Evolutionary conservation across 257 asterid species (phyloP).

Genomic region (Solanum clarkiae): DNA sequence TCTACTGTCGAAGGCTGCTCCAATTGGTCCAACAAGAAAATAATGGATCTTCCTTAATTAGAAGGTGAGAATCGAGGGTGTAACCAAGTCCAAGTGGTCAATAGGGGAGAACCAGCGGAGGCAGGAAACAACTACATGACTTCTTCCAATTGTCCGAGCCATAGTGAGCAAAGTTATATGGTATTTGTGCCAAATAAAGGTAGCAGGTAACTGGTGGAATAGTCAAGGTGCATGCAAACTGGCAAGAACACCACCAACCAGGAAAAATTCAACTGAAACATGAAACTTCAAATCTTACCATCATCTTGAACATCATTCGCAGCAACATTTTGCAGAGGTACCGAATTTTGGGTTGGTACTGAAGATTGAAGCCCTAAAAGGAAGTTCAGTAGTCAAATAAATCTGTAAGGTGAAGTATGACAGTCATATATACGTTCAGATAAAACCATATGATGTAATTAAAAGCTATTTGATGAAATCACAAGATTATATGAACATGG

Average conservation of each 20-base stretch:
- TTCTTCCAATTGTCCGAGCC: background rate
- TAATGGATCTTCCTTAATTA: background rate
- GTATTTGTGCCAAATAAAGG: background rate
- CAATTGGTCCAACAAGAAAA: background rate
- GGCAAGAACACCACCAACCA: background rate
- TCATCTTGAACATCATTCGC: slow-evolving; percentile 15
- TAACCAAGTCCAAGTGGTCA: background rate
- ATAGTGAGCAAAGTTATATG: background rate
- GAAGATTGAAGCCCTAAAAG: slow-evolving; percentile 20
- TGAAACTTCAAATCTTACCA: slow-evolving; percentile 8
- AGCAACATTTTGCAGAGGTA: slow-evolving; percentile 3
- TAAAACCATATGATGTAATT: background rate
- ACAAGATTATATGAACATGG: background rate
- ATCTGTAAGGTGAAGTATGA: background rate
- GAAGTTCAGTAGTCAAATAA: slow-evolving; percentile 3
- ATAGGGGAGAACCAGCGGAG: background rate
- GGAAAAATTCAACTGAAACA: background rate
- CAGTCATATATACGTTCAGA: background rate
- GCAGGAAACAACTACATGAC: background rate
- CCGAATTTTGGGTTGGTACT: slow-evolving; percentile 13
- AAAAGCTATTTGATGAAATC: background rate
- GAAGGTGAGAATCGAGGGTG: background rate
- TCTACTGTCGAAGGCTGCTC: background rate
- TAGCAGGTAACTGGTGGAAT: background rate
- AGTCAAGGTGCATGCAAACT: background rate